Base-by-base conservation (phyloP, 73 alveolate species). In the Stentor roeselii region DNA sequence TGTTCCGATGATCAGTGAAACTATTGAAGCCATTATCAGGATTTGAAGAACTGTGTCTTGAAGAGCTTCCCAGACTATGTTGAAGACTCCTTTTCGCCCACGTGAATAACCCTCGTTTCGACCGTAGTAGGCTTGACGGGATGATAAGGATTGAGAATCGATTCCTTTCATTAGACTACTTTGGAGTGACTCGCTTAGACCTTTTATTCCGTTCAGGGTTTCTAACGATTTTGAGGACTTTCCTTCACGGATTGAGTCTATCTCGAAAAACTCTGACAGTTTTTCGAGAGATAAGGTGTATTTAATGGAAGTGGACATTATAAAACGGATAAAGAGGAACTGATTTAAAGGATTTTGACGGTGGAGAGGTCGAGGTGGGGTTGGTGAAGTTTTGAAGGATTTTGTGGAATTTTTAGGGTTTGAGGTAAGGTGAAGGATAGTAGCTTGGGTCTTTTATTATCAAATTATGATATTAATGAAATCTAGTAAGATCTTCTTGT, bases 41-140 rank as follows among this genome's bases (percentile, higher is more conserved):
- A 97, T 90, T 91, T 98, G 88, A 59, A 97, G 84, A 37, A 96
- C 95, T 75, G 89, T 91, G 86, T 97, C 99, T 88, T 97, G 98
- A 67, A 97, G 95, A 90, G 94, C 87, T 75, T 95, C 99, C 39
- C 90, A 76, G 32, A 76, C 39, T 31, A 67, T 67, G 11, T 67
- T 34, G 2, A 21, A 67, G 11, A 67, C 34, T 3, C 39, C 3
- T 3, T 6, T 31, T 14, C 78, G 78, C 39, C 30, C 36, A 14
- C 78, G 6, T 21, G 30, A 30, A 60, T 60, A 60, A 60, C 6
- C 40, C 14, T 60, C 40, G 39, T 60, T 60, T 14, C 30, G 6
- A 6, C 78, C 30, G 39, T 60, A 60, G 39, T 14, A 14, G 11
- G 3, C 39, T 6, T 60, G 40, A 21, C 78, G 6, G 6, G 6